Conservation (phyloP, 257 asterid genomes). For the Leptodermis oblonga region DNA sequence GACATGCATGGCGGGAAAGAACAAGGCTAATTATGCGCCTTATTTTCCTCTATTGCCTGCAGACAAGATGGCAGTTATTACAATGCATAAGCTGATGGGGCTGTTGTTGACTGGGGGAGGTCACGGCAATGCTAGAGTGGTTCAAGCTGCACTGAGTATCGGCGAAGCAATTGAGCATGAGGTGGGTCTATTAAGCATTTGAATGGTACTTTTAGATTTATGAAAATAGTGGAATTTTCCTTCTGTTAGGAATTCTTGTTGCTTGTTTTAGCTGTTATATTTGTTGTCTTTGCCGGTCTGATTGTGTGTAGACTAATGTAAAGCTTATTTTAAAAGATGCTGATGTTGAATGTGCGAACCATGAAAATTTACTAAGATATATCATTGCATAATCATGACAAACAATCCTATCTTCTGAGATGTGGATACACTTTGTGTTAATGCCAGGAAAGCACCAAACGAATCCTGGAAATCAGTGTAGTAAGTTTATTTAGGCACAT, state of each 20-base stretch:
- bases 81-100: slow-evolving; percentile 92
- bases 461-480: background rate
- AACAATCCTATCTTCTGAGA: background rate
- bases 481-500: too few relatives aligned
- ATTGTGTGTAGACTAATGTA: background rate
- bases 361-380: background rate
- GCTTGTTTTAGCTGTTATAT: background rate
- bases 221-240: too few relatives aligned
- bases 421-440: too few relatives aligned
- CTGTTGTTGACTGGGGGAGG: slow-evolving; percentile 84
- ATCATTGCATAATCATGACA: background rate
- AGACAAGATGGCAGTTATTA: slow-evolving; percentile 92
- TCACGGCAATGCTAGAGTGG: slow-evolving; percentile 65
- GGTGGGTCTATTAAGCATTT: slow-evolving; percentile 41
- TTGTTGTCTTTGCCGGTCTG: background rate
- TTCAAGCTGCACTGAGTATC: slow-evolving; percentile 66
- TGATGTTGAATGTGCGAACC: too few relatives aligned
- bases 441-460: background rate
- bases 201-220: background rate
- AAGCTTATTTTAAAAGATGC: background rate
- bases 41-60: slow-evolving; percentile 73
- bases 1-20: slow-evolving; percentile 49
- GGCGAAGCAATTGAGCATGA: slow-evolving; percentile 96
- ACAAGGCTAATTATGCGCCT: slow-evolving; percentile 48
- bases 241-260: background rate